Base-by-base conservation (phyloP, 768 basidiomycete species). In the Lentinula detonsa region DNA sequence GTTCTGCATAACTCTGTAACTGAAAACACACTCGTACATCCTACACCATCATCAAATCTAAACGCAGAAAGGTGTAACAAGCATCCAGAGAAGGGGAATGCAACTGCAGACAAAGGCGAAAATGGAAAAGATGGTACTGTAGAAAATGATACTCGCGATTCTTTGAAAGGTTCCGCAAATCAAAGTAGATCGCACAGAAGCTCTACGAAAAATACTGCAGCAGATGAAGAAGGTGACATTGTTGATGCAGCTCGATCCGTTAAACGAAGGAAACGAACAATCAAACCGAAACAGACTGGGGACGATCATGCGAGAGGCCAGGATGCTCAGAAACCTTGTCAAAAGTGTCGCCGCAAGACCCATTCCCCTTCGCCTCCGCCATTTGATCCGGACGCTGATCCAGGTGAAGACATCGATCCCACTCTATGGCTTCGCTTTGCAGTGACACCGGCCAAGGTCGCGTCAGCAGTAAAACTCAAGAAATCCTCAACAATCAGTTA, bases 401-500 rank as follows among this genome's bases (percentile, higher is more conserved):
- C 88, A 4, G 90, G 90, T 21, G 89, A 90, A 67, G 86, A 88
- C 37, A 73, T 93, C 51, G 91, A 93, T 65, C 91, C 91, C n/a
- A 92, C 90, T 0, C 90, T 5, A 93, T 93, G 91, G 88, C 90
- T 15, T 72, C 84, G 0, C 77, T 93, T 4, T 93, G 92, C 69
- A 81, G 77, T 35, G 92, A 94, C 67, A 87, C 81, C 0, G 91
- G 91, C 9, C 84, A 85, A 64, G 92, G 92, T 5, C 83, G 91
- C 43, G 78, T 93, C 53, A 91, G 90, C 67, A 86, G 83, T 66
- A 92, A 88, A 70, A 90, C 88, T 0, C 76, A 79, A 8, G 86
- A 89, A 66, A 86, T 93, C 57, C 76, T 86, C 63, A 81, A 72
- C 55, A 90, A 90, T 28, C 28, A 28, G 3, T 28, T 28, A 4